phyloP scores from a whole-genome alignment of 352 stramenopile genomes.

The Pythium brachiatum region DNA sequence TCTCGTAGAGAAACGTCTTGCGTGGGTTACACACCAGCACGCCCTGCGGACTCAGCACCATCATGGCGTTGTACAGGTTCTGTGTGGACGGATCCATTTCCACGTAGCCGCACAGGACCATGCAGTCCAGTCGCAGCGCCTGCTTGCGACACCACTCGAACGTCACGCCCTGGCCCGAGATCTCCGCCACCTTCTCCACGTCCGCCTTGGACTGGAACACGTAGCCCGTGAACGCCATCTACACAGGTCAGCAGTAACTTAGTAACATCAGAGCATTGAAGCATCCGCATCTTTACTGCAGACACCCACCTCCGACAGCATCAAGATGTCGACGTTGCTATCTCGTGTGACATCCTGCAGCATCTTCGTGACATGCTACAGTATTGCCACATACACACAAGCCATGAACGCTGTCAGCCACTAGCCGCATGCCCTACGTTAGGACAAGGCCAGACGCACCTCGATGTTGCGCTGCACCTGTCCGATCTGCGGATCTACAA shows the following conservation, averaged over 20 bases:
- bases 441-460: conserved; percentile 34
- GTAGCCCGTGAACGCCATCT: conserved; percentile 86
- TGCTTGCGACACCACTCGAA: conserved; percentile 72
- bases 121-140: conserved; percentile 53
- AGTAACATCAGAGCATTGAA: no score
- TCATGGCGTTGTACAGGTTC: conserved; percentile 76
- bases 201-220: conserved; percentile 61
- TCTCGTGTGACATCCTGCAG: conserved; percentile 39
- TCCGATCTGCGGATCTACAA: conserved; percentile 60
- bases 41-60: conserved; percentile 70
- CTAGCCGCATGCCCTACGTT: not conserved
- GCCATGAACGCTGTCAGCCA: not conserved
- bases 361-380: conserved; percentile 69
- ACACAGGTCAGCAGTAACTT: no score
- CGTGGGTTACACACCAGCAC: conserved; percentile 68
- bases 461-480: conserved; percentile 71
- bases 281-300: no score
- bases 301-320: conserved; percentile 65
- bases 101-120: conserved; percentile 74
- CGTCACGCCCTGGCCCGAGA: conserved; percentile 43
- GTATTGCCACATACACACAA: not conserved
- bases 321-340: conserved; percentile 65
- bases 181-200: conserved; percentile 60
- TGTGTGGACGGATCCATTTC: conserved; percentile 33
- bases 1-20: conserved; percentile 85